A percentile compares a stretch with the other conserved stretches of the same genome.
Evolutionary conservation across 306 rosid species (phyloP).

Genomic region (Cucumis cinereus): DNA sequence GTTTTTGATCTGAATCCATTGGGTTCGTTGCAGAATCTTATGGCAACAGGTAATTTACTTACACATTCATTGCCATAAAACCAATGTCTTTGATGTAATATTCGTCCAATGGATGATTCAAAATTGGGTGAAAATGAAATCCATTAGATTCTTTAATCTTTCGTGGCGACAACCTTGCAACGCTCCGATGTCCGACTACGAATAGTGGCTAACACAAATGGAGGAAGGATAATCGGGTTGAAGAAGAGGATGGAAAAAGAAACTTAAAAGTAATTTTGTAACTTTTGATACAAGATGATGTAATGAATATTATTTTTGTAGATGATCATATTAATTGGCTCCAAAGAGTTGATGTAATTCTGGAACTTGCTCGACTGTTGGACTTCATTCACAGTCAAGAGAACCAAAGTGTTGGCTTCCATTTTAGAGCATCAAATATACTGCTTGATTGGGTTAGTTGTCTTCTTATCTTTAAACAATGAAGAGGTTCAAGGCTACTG

Average conservation of each 20-base stretch:
- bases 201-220: too few species aligned
- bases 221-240: too few species aligned
- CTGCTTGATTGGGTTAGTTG: slow-evolving; percentile 40
- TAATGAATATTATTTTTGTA: neutral
- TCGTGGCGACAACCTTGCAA: too few species aligned
- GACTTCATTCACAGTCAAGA: slow-evolving; percentile 40
- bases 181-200: too few species aligned
- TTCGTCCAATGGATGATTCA: too few species aligned
- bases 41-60: slow-evolving; percentile 27
- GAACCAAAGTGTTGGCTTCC: slow-evolving; percentile 27
- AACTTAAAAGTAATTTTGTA: too few species aligned
- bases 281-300: too few species aligned
- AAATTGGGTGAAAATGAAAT: too few species aligned
- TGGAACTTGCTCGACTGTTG: slow-evolving; percentile 37
- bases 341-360: slow-evolving; percentile 32
- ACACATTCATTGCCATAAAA: neutral
- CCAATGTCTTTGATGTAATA: neutral
- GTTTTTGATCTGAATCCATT: slow-evolving; percentile 46
- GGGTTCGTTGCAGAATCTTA: slow-evolving; percentile 34
- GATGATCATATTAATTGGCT: slow-evolving; percentile 39
- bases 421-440: slow-evolving; percentile 35
- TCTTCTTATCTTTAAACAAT: neutral
- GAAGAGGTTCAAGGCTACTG: neutral
- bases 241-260: too few species aligned
- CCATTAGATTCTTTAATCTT: too few species aligned